Evolutionary conservation across 176 grass and related monocot genomes (phyloP).

Genomic region (Avena insularis): DNA sequence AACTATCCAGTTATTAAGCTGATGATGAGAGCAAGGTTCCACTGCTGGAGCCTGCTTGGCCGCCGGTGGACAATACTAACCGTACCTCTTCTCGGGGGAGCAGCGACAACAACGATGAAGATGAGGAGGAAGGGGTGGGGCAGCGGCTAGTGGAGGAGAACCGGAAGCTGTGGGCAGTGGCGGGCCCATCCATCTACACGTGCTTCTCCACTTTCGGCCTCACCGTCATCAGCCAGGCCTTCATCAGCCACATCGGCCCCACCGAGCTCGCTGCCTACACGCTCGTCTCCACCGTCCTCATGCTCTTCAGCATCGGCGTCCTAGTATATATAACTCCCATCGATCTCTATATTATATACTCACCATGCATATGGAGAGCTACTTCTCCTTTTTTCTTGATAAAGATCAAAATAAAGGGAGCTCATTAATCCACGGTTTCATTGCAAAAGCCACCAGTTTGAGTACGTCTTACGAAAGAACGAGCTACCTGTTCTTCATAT

Average conservation of each 20-base stretch:
- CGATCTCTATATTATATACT: not conserved
- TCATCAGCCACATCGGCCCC: slow-evolving; percentile 81
- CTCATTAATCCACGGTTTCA: too few relatives aligned
- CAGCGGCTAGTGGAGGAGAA: slow-evolving; percentile 65
- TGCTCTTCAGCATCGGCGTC: slow-evolving; percentile 75
- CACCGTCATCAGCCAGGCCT: slow-evolving; percentile 90
- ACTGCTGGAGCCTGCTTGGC: slow-evolving; percentile 22
- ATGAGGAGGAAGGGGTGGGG: not conserved
- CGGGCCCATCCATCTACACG: slow-evolving; percentile 75
- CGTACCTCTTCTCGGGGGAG: too few relatives aligned
- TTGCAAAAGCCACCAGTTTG: too few relatives aligned
- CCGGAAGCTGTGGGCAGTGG: slow-evolving; percentile 85
- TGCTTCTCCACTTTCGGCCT: slow-evolving; percentile 87
- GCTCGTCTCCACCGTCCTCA: slow-evolving; percentile 78
- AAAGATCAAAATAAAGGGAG: too few relatives aligned
- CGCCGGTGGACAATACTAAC: not conserved
- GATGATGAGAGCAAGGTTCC: slow-evolving; percentile 3
- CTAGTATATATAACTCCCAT: slow-evolving; percentile 44
- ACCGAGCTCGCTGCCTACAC: slow-evolving; percentile 88
- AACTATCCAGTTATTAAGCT: too few relatives aligned
- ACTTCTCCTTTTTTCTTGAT: not conserved
- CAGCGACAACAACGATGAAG: not conserved
- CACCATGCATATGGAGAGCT: too few relatives aligned
- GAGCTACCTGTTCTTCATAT: too few relatives aligned
- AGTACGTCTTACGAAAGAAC: too few relatives aligned